Evolutionary conservation across 371 early-diverging fungal species (phyloP), one percentile per base, ranked within the genome.

Genomic region (Apophysomyces sp.): DNA sequence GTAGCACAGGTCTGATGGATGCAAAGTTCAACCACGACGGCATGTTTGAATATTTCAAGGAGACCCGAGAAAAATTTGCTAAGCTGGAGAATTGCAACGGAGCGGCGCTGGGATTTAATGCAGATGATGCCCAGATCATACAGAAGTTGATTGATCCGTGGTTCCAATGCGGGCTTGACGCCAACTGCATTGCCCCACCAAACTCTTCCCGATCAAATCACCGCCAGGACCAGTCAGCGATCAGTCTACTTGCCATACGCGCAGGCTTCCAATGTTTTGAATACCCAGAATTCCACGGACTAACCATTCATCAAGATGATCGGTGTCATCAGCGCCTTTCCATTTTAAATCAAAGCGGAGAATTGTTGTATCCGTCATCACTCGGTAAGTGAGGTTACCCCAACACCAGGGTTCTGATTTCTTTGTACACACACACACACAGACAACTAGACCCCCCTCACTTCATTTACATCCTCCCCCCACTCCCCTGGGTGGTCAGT

Each of bases 231-330:
- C 84, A 84, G 52, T 71, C 84, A 0, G 81, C 77, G 0, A 66
- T 84, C 49, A 80, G 79, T 6, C 77, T 78, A 26, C 51, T 84
- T 15, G 76, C 75, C 13, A 49, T 66, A 18, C 65, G 67, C 3
- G 63, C 71, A 27, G 75, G 75, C 9, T 74, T 58, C 31, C 59
- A 37, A 27, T 74, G 74, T 41, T 62, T 63, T 37, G 74, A 74
- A 57, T 74, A 69, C 41, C 82, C 82, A 36, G 78, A 79, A 60
- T 80, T 78, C 54, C 80, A 82, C 66, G 83, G 83, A 29, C 61
- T 82, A 36, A 82, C 80, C 13, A 78, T 78, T 13, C 83, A 82
- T 71, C 80, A 82, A 65, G 83, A 82, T 57, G 75, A 76, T 31
- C 66, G 66, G 27, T 82, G 83, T 34, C 62, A 72, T 24, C 72